Evolutionary conservation across 2,329 filamentous ascomycete species (phyloP).

Genomic region (Sclerotinia subarctica): DNA sequence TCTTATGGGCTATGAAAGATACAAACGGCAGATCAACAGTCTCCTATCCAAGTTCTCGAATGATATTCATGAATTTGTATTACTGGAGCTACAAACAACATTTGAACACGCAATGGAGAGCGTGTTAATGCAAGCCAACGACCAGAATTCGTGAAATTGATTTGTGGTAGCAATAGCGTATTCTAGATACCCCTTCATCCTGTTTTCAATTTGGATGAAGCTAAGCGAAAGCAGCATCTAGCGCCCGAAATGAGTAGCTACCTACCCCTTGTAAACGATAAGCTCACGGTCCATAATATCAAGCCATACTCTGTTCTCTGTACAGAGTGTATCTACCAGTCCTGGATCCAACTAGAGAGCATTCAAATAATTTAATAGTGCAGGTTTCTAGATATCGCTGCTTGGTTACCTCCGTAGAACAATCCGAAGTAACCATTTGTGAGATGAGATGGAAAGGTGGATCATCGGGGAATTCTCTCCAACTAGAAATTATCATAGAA

Average conservation of each 20-base stretch:
- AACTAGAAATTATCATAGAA: background rate
- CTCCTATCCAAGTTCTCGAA: background rate
- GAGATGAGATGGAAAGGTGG: constrained; percentile 7
- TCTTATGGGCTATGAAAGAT: background rate
- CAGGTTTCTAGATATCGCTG: background rate
- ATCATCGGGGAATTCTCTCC: constrained; percentile 6
- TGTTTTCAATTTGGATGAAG: background rate
- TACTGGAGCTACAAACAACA: background rate
- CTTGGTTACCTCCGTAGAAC: background rate
- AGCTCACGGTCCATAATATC: background rate
- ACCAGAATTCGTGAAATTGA: background rate
- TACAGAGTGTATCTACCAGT: background rate
- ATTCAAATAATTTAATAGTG: background rate
- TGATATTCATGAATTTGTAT: constrained; percentile 7
- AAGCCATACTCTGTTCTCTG: background rate
- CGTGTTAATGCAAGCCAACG: background rate
- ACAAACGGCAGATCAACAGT: background rate
- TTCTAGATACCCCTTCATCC: constrained; percentile 8
- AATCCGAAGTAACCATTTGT: constrained; percentile 2
- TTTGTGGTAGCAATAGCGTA: background rate
- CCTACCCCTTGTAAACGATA: background rate
- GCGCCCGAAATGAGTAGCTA: background rate
- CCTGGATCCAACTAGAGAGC: background rate
- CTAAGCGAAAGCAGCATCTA: constrained; percentile 8
- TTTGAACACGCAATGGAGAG: background rate